Base-by-base conservation (phyloP, 2,329 filamentous ascomycete genomes). In the Hysterium pulicare region DNA sequence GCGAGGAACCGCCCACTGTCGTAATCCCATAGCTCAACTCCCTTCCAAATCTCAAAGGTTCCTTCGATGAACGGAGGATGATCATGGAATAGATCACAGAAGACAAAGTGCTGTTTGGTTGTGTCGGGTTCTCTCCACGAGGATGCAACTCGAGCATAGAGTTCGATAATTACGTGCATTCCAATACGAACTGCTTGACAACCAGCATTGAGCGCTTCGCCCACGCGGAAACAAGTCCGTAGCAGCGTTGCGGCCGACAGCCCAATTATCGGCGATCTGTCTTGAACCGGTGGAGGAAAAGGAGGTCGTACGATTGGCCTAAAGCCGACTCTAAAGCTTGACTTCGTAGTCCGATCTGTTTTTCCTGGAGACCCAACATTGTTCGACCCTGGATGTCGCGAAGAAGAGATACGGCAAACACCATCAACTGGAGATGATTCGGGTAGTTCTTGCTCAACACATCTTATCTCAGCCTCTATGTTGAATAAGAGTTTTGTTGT, bases 141-240 rank as follows among this genome's bases (percentile, higher is more conserved):
- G 39, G 71, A 72, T 1, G 69, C 69, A 1, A 86, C 77, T 20
- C 78, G 72, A 3, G 81, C 81, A 54, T 82, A 87, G 0, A 87
- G 62, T 57, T 86, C 83, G 45, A 86, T 74, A 0, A 76, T 41
- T 5, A 72, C 58, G 3, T 69, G 70, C 39, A 76, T 72, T 33
- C 75, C 71, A 13, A 68, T 68, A 35, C 81, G 66, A 2, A 64
- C 62, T 10, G 70, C 69, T 39, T 69, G 69, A 38, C 60, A 65
- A 26, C 74, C 75, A 35, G 71, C 70, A 37, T 72, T 75, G 36
- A 79, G 58, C 43, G 84, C 75, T 54, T 86, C 81, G 3, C 77
- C 78, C 19, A 84, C 71, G 20, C 81, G 74, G 51, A 87, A 86
- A 55, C 82, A 86, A 0, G 77, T 81, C 9, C 78, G 74, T 10